Conservation (phyloP, 192 early-diverging fungal species). For the Jimgerdemannia lactiflua region DNA sequence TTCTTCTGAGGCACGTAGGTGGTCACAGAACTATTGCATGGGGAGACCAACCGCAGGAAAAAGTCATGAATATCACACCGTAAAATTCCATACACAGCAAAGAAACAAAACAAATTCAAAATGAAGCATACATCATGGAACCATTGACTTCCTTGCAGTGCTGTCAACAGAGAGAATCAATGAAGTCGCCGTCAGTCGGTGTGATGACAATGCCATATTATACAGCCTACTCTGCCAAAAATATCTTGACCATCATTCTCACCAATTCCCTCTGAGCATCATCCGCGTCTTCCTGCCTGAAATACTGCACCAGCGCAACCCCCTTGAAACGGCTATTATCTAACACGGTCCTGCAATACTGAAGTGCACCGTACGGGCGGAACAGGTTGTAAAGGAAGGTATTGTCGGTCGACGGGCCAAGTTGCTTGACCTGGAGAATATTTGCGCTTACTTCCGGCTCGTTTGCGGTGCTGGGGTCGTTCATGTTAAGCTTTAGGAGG, state of each 20-base stretch:
- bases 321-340: constrained; percentile 25
- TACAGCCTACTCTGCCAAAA: too few species aligned
- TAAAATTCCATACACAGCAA: background rate
- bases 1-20: background rate
- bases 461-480: constrained; percentile 14
- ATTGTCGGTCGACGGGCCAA: constrained; percentile 24
- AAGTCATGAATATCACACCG: background rate
- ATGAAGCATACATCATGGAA: constrained; percentile 14
- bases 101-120: background rate
- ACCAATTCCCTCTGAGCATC: constrained; percentile 28
- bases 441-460: constrained; percentile 23
- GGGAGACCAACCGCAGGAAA: background rate
- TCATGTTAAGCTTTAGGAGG: constrained; percentile 21
- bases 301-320: constrained; percentile 34
- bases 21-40: background rate
- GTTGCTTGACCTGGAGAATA: constrained; percentile 31
- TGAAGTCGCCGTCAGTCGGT: background rate
- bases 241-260: background rate
- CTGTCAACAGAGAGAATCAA: background rate
- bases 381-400: constrained; percentile 29
- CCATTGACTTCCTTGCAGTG: constrained; percentile 1
- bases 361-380: constrained; percentile 39
- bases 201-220: too few species aligned
- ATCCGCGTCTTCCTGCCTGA: constrained; percentile 20
- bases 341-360: constrained; percentile 26